phyloP scores from a whole-genome alignment of 1,139 yeast species.

The Kurtzmaniella natalensis region DNA sequence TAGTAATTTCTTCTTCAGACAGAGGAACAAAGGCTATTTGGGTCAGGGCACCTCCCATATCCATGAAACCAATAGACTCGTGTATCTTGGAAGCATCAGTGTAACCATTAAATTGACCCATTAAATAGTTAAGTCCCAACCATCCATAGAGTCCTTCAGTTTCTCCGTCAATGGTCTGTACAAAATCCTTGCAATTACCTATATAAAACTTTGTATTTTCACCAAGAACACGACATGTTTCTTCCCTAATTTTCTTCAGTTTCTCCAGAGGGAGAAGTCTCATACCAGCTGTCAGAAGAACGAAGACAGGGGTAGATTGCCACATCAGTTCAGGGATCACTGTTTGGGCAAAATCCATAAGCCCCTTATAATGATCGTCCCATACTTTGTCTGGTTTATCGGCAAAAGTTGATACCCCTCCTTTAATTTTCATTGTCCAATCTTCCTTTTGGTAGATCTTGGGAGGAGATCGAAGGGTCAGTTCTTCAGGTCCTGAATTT shows the following conservation, averaged over 20 bases:
- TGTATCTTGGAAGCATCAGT: slow-evolving; percentile 27
- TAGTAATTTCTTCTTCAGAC: slow-evolving; percentile 42
- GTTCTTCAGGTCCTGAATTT: slow-evolving; percentile 17
- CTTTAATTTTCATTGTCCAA: slow-evolving; percentile 61
- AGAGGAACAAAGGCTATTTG: slow-evolving; percentile 78
- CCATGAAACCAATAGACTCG: slow-evolving; percentile 76
- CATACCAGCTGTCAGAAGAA: slow-evolving; percentile 84
- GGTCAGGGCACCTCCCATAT: slow-evolving; percentile 88
- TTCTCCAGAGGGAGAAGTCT: slow-evolving; percentile 50
- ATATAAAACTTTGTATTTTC: slow-evolving; percentile 47
- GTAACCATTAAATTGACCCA: slow-evolving; percentile 50
- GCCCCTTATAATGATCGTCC: slow-evolving; percentile 52
- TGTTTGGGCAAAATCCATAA: slow-evolving; percentile 54
- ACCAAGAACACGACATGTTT: slow-evolving; percentile 48
- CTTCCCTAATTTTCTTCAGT: slow-evolving; percentile 42
- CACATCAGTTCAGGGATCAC: slow-evolving; percentile 54
- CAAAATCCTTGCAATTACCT: slow-evolving; percentile 52
- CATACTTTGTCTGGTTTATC: slow-evolving; percentile 46
- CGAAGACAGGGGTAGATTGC: slow-evolving; percentile 61
- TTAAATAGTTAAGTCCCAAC: slow-evolving; percentile 67
- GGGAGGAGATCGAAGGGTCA: slow-evolving; percentile 52
- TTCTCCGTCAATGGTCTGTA: slow-evolving; percentile 75
- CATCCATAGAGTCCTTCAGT: slow-evolving; percentile 81
- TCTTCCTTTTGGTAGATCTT: slow-evolving; percentile 51
- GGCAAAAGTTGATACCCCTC: slow-evolving; percentile 66